Percentiles rank a stretch among this genome's conserved stretches.
Conservation (phyloP, 192 early-diverging fungal species). For the Umbelopsis sp. region DNA sequence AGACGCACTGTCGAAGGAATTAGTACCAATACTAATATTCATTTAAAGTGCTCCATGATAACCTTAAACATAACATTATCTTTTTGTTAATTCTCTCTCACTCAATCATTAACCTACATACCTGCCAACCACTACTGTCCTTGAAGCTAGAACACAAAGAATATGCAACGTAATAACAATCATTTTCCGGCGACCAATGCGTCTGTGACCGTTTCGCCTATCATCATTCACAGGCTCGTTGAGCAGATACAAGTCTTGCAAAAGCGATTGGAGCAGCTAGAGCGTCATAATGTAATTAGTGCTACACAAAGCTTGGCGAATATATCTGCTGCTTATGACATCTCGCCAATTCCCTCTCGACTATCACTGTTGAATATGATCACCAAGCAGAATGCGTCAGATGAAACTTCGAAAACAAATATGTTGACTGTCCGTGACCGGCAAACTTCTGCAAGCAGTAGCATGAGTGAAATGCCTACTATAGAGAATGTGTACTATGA, state of each 20-base stretch:
- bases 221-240: not conserved
- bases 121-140: not conserved
- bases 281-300: not conserved
- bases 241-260: slow-evolving; percentile 3
- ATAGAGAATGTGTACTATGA: no score
- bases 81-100: no score
- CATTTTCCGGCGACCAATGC: not conserved
- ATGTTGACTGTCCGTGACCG: no score
- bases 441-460: no score
- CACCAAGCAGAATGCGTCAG: not conserved
- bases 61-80: no score
- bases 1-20: no score
- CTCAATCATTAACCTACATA: no score
- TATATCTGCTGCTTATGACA: slow-evolving; percentile 1
- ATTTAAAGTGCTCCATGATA: no score
- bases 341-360: slow-evolving; percentile 12
- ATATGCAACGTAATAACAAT: not conserved
- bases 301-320: not conserved
- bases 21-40: no score
- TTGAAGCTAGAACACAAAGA: not conserved
- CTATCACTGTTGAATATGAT: not conserved
- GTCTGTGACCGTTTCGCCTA: not conserved
- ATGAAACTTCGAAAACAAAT: not conserved
- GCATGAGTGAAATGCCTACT: no score
- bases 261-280: slow-evolving; percentile 6